These are phyloP conservation scores for Diaporthe ampelina DNA, from an alignment of 2,329 filamentous ascomycete species.

Conservation along the genomic window DNA sequence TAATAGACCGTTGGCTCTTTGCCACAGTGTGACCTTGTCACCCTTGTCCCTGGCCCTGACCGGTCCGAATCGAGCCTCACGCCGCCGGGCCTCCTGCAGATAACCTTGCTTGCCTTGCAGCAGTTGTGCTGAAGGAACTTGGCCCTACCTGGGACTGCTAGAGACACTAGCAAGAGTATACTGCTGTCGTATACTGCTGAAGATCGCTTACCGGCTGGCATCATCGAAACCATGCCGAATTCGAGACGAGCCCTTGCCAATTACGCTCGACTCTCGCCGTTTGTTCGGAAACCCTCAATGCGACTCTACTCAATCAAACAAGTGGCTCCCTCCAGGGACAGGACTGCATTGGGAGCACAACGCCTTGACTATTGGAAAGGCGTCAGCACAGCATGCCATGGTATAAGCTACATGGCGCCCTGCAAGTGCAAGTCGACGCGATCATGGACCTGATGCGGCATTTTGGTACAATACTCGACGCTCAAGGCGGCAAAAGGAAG, in stretches of 20 bases:
- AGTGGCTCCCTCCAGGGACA: not conserved
- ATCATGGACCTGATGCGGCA: slow-evolving; percentile 12
- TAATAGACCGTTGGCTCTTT: not conserved
- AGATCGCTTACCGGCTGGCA: slow-evolving; percentile 10
- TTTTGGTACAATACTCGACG: not conserved
- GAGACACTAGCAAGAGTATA: not conserved
- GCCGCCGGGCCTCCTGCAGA: not conserved
- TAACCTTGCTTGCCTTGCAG: not conserved
- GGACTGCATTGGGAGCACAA: not conserved
- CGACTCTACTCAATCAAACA: not conserved
- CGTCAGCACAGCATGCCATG: not conserved
- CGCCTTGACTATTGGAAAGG: not conserved
- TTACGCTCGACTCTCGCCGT: slow-evolving; percentile 5
- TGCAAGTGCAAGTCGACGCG: not conserved
- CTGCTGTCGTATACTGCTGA: not conserved
- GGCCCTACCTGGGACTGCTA: not conserved
- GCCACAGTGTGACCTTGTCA: not conserved
- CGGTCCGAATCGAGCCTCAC: slow-evolving; percentile 13
- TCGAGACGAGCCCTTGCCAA: not conserved
- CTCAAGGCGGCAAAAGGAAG: not conserved
- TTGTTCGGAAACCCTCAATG: not conserved
- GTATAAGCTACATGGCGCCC: not conserved
- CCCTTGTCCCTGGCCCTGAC: not conserved
- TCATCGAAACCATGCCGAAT: slow-evolving; percentile 17
- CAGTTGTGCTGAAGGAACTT: not conserved